Percentiles rank a stretch among this genome's conserved stretches.
These are phyloP conservation scores for Symbiodinium pilosum DNA, from an alignment of 73 alveolate genomes.

Conservation along the genomic window DNA sequence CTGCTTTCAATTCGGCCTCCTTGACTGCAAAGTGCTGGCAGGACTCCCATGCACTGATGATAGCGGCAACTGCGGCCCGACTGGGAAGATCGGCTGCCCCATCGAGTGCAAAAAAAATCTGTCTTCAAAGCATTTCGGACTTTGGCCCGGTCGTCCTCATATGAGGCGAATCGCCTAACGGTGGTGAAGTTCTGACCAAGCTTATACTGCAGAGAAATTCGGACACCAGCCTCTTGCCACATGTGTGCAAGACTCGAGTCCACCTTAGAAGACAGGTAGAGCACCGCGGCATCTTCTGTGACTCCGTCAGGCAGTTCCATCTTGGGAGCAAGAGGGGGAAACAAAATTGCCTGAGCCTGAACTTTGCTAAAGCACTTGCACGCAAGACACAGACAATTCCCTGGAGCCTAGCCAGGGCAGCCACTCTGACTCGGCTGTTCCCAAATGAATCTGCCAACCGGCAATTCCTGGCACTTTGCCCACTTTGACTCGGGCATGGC, in stretches of 20 bases:
- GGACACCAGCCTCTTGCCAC: neutral
- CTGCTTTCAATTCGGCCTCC: constrained; percentile 37
- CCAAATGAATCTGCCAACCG: too few relatives aligned
- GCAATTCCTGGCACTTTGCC: too few relatives aligned
- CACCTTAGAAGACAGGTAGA: too few relatives aligned
- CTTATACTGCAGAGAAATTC: neutral
- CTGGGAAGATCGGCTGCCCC: neutral
- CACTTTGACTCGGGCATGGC: too few relatives aligned
- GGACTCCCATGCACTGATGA: constrained; percentile 32
- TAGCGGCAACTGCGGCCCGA: neutral
- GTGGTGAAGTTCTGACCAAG: neutral
- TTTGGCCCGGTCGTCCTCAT: neutral
- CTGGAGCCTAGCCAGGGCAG: too few relatives aligned
- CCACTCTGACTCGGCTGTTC: too few relatives aligned
- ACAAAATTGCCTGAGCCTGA: too few relatives aligned
- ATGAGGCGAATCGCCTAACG: neutral
- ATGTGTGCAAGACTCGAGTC: neutral
- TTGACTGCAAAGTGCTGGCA: neutral
- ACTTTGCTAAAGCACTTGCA: too few relatives aligned
- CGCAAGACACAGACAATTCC: too few relatives aligned
- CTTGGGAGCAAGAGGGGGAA: too few relatives aligned
- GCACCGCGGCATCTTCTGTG: too few relatives aligned
- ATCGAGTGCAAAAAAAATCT: neutral
- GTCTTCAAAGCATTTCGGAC: neutral
- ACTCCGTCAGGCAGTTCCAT: too few relatives aligned